Conservation (phyloP, 352 stramenopile genomes). For the Peronospora farinosa region DNA sequence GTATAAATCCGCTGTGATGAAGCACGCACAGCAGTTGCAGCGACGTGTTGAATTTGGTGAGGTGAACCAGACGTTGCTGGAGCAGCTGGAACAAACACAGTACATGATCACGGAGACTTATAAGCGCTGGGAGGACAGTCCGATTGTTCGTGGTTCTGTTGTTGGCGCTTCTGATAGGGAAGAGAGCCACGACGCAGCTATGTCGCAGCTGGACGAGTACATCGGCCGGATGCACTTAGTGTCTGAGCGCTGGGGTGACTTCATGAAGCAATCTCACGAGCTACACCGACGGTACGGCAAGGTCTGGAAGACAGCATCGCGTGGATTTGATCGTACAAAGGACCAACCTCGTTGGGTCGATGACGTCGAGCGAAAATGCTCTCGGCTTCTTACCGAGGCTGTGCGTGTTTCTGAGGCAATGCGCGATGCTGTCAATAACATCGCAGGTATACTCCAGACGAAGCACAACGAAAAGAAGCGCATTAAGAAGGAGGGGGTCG, state of each 20-base stretch:
- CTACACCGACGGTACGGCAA: slow-evolving; percentile 47
- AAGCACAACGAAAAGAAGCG: slow-evolving; percentile 37
- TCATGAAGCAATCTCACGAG: slow-evolving; percentile 47
- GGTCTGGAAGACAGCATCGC: slow-evolving; percentile 32
- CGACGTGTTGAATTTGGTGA: slow-evolving; percentile 49
- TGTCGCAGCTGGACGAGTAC: slow-evolving; percentile 55
- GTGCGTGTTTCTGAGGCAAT: slow-evolving; percentile 54
- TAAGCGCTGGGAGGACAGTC: slow-evolving; percentile 63
- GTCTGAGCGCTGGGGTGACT: slow-evolving; percentile 49
- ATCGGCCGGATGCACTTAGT: slow-evolving; percentile 49
- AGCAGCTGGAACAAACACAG: slow-evolving; percentile 72
- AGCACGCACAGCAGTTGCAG: slow-evolving; percentile 47
- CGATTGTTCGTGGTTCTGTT: slow-evolving; percentile 25
- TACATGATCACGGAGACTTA: slow-evolving; percentile 72
- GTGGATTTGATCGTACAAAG: slow-evolving; percentile 22
- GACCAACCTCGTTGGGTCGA: slow-evolving; percentile 47
- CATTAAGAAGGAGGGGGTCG: slow-evolving; percentile 25
- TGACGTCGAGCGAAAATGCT: slow-evolving; percentile 53
- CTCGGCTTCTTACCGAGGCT: slow-evolving; percentile 42
- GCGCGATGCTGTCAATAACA: slow-evolving; percentile 44
- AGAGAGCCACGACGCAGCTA: slow-evolving; percentile 20
- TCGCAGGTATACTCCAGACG: slow-evolving; percentile 36
- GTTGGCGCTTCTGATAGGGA: slow-evolving; percentile 7
- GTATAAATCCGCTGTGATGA: slow-evolving; percentile 45
- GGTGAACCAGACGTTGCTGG: slow-evolving; percentile 65